Evolutionary conservation across 2,329 filamentous ascomycete species (phyloP).

Genomic region (Pseudogymnoascus sp.): DNA sequence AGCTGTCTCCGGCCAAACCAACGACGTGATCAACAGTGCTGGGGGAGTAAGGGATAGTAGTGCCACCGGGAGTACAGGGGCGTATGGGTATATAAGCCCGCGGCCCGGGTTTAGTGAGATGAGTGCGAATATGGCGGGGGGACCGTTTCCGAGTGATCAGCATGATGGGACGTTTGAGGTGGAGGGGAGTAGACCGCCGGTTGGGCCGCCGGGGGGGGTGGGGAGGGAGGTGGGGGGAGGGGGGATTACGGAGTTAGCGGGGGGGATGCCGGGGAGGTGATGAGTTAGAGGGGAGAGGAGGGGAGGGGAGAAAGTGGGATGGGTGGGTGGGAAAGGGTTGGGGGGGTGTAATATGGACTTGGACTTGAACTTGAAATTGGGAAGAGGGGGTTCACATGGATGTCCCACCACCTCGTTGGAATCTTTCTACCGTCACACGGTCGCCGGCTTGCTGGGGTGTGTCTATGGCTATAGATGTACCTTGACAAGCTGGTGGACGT

Average conservation of each 20-base stretch:
- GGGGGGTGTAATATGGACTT: too few relatives aligned
- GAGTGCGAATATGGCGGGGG: background rate
- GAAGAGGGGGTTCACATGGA: too few relatives aligned
- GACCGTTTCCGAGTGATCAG: background rate
- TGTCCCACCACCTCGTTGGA: too few relatives aligned
- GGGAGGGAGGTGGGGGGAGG: background rate
- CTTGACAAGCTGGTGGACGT: too few relatives aligned
- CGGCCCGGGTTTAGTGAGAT: background rate
- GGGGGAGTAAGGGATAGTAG: background rate
- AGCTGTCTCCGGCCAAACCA: background rate
- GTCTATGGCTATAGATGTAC: too few relatives aligned
- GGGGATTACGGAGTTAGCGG: background rate
- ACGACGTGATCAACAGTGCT: background rate
- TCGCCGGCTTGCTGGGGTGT: too few relatives aligned
- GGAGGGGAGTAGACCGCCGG: background rate
- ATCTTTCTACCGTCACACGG: too few relatives aligned
- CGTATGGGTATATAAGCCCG: background rate
- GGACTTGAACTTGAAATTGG: too few relatives aligned
- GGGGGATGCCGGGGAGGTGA: background rate
- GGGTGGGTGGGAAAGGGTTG: too few relatives aligned
- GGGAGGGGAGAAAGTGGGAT: too few relatives aligned
- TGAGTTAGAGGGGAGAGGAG: too few relatives aligned
- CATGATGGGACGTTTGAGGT: background rate
- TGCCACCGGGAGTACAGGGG: background rate
- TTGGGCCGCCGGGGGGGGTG: background rate